phyloP scores from a whole-genome alignment of 352 stramenopile species.

The Thraustochytrium striatum region DNA sequence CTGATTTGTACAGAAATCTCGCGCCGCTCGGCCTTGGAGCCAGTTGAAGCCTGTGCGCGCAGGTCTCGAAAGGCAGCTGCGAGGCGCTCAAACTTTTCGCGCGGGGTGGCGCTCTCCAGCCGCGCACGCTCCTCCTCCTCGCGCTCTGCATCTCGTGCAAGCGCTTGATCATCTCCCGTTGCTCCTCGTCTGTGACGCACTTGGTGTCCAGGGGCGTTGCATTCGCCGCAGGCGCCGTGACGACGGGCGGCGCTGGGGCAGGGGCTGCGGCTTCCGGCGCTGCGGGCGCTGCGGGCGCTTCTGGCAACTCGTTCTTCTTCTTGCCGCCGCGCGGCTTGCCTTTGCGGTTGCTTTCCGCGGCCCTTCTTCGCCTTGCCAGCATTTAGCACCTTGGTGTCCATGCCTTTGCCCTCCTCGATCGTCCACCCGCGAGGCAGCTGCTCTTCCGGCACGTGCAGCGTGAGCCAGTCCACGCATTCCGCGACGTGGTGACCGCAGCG shows the following conservation, averaged over 20 bases:
- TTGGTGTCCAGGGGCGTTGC: not conserved
- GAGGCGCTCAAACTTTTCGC: not conserved
- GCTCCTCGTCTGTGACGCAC: not conserved
- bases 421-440: not conserved
- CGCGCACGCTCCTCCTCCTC: not conserved
- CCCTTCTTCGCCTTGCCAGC: not conserved
- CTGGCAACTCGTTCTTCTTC: not conserved
- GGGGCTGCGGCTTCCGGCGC: not conserved
- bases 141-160: slow-evolving; percentile 15
- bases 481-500: not conserved
- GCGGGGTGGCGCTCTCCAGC: not conserved
- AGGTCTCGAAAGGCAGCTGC: slow-evolving; percentile 6
- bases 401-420: not conserved
- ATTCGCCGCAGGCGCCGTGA: not conserved
- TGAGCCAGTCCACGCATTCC: slow-evolving; percentile 13
- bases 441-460: slow-evolving; percentile 2
- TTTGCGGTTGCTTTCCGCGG: not conserved
- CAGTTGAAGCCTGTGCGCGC: not conserved
- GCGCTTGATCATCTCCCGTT: not conserved
- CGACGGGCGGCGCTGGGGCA: not conserved
- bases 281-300: not conserved
- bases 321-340: not conserved
- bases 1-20: not conserved
- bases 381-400: not conserved
- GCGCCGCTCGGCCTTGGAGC: not conserved